Evolutionary conservation across 257 asterid species (phyloP), one percentile per base, ranked within the genome.

Genomic region (Ocimum tenuiflorum): DNA sequence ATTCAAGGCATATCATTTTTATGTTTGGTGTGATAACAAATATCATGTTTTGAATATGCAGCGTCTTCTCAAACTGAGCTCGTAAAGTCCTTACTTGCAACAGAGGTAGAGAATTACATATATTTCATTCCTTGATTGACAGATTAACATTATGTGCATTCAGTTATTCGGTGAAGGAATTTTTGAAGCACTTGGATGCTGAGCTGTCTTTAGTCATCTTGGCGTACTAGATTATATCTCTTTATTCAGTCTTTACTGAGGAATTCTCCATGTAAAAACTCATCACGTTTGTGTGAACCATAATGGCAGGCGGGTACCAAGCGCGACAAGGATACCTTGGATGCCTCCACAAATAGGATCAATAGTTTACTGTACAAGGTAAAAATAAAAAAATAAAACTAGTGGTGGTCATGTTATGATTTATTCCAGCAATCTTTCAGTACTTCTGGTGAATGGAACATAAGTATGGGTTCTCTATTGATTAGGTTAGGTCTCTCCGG

Each of bases 61-160:
- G 97, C 78, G 33, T 87, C 95, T 71, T 78, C 95, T 74, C 94
- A 90, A 77, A 69, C 81, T 56, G 97, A 83, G 85, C 97, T 90
- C 10, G 80, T 87, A 69, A 78, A 81, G 84, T 82, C 94, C 54
- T 91, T 90, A 79, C 97, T 90, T 72, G 88, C 80, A 61, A 85
- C 97, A 15, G 97, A 83, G 95, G 96, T 87, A 80, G 48, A 55
- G 27, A 63, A 33, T 56, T 54, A 7, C 67, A 55, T 57, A 36
- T 53, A 41, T 31, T 62, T 9, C 56, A 8, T 8, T 45, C 13
- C 47, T 62, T 61, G 20, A 39, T 67, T 41, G 19, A 13, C 17
- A 17, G 41, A 33, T 38, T 3, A 19, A n/a, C 43, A 46, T 55
- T 53, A 11, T 42, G 35, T 45, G 24, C 69, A 43, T 52, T 19